Percentiles rank a stretch among this genome's conserved stretches.
These are phyloP conservation scores for Leccinum disarticulatum DNA, from an alignment of 768 basidiomycete species.

Conservation along the genomic window DNA sequence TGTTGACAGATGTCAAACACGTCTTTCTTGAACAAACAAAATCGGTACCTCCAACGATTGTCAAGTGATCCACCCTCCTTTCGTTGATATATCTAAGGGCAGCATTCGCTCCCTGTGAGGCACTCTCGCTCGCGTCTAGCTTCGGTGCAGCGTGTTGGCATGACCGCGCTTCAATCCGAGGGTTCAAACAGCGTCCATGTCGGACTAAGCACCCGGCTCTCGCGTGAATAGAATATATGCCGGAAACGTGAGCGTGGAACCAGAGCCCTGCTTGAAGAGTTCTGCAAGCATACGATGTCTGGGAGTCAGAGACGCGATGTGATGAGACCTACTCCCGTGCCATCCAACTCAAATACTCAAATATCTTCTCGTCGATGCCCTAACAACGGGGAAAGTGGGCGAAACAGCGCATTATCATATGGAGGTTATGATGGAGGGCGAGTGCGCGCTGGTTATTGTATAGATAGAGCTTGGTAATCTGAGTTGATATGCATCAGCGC, in stretches of 20 bases:
- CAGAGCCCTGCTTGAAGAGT: slow-evolving; percentile 79
- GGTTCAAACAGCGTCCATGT: slow-evolving; percentile 58
- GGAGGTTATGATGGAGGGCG: slow-evolving; percentile 81
- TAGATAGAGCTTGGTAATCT: slow-evolving; percentile 89
- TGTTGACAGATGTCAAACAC: slow-evolving; percentile 28
- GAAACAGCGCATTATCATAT: slow-evolving; percentile 67
- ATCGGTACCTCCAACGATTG: slow-evolving; percentile 69
- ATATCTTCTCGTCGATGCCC: slow-evolving; percentile 96
- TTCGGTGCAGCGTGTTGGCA: slow-evolving; percentile 88
- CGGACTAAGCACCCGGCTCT: slow-evolving; percentile 36
- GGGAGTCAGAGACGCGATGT: background rate
- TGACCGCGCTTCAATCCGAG: slow-evolving; percentile 78
- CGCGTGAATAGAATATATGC: slow-evolving; percentile 8
- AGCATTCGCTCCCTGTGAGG: slow-evolving; percentile 36
- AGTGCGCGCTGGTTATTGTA: slow-evolving; percentile 87
- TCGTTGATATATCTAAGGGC: slow-evolving; percentile 85
- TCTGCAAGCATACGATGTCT: slow-evolving; percentile 92
- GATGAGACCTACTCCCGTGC: slow-evolving; percentile 71
- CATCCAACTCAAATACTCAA: slow-evolving; percentile 97
- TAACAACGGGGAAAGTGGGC: slow-evolving; percentile 85
- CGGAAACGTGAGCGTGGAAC: slow-evolving; percentile 62
- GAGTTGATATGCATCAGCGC: background rate
- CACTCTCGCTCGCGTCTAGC: slow-evolving; percentile 57
- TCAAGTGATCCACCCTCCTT: slow-evolving; percentile 87
- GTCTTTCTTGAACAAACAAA: too few relatives aligned